Conservation (phyloP, 768 basidiomycete genomes). For the Macrocybe gigantea region DNA sequence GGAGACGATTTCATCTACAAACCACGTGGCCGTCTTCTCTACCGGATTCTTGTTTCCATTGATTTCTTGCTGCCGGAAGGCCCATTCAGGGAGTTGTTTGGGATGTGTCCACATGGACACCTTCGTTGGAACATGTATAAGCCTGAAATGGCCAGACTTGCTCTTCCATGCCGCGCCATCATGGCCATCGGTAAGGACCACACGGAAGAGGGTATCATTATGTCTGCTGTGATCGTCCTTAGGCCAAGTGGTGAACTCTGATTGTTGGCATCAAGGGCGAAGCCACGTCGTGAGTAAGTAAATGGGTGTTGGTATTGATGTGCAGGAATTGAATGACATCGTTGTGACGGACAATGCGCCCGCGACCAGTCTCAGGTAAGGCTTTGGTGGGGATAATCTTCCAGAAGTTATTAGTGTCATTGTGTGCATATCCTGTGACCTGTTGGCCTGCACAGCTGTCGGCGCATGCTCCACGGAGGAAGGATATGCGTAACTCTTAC, state of each 20-base stretch:
- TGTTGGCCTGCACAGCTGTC: constrained; percentile 67
- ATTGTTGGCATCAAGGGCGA: constrained; percentile 97
- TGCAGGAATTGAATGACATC: constrained; percentile 90
- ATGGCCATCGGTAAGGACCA: constrained; percentile 66
- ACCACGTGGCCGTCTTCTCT: constrained; percentile 86
- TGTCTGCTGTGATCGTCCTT: constrained; percentile 71
- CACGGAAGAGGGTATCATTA: constrained; percentile 86
- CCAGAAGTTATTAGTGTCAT: constrained; percentile 95
- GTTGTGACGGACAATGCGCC: constrained; percentile 84
- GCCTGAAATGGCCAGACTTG: constrained; percentile 88
- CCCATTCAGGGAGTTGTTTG: constrained; percentile 91
- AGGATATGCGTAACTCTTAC: constrained; percentile 25
- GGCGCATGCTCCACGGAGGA: not conserved
- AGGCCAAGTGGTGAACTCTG: constrained; percentile 90
- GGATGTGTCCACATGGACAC: constrained; percentile 93
- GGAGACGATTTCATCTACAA: constrained; percentile 73
- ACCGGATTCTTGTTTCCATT: constrained; percentile 92
- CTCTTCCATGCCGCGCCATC: constrained; percentile 87
- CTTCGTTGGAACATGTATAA: constrained; percentile 83
- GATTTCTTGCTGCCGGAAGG: constrained; percentile 93
- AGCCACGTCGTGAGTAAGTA: constrained; percentile 96
- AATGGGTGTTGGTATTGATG: constrained; percentile 71
- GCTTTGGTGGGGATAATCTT: constrained; percentile 93
- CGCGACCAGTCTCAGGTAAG: constrained; percentile 89
- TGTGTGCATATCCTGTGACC: constrained; percentile 92